Evolutionary conservation across 2,329 filamentous ascomycete genomes (phyloP), one percentile per base, ranked within the genome.

Genomic region (Venturia asperata): DNA sequence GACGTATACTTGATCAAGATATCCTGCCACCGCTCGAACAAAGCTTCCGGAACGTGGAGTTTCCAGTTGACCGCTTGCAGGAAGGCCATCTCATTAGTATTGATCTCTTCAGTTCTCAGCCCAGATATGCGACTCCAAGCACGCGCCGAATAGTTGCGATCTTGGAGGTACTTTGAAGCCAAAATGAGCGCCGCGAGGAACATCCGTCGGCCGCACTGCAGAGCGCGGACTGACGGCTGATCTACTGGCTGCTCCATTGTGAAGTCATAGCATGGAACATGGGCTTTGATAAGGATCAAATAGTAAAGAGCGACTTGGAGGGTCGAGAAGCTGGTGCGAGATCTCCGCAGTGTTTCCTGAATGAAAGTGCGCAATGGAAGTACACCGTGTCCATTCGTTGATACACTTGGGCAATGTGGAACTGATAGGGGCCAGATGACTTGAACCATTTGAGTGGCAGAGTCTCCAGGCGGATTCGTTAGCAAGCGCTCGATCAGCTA

Each of bases 121-220:
- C 94, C 94, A 21, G 94, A 97, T 71, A 99, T 99, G 81, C 96
- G 97, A 77, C 93, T 97, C 94, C 94, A 99, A 52, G 94, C 94
- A 65, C 93, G 88, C 61, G 94, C 92, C 17, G 94, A 97, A 78
- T 96, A 99, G 78, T 97, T 99, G 70, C 93, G 88, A 75, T 99
- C 94, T 77, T 99, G 94, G 60, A 99, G 81, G 75, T 97, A 99
- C 80, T 99, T 99, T 43, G 94, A 97, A 1, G 94, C 94, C 65
- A 99, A 82, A 69, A 99, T 97, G 67, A 99, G 82, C 61, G 93
- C 92, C 13, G 94, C 88, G 64, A 99, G 83, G 75, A 99, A 97
- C 93, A 97, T 97, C 72, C 94, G 91, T 68, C 94, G 89, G 65
- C 94, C 94, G 77, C 94, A 97, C 77, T 96, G 92, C 73, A 99